phyloP scores from a whole-genome alignment of 768 basidiomycete genomes.

The Pholiota conissans region DNA sequence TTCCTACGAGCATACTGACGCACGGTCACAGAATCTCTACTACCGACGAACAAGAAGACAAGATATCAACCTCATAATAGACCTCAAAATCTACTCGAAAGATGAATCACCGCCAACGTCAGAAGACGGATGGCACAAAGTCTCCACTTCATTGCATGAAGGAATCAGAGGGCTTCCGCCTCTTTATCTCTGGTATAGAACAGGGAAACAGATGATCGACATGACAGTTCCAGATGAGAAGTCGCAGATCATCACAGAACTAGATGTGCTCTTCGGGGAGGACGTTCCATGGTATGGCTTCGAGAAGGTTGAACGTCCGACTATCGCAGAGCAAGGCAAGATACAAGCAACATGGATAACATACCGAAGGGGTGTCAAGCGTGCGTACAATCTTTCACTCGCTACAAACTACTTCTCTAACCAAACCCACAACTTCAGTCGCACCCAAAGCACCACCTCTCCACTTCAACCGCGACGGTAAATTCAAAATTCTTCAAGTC shows the following conservation, averaged over 20 bases:
- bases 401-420: constrained; percentile 1
- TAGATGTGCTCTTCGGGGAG: constrained; percentile 90
- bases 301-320: constrained; percentile 63
- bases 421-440: constrained; percentile 33
- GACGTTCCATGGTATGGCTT: constrained; percentile 87
- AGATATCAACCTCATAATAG: constrained; percentile 77
- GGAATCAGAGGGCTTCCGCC: constrained; percentile 59
- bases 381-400: constrained; percentile 38
- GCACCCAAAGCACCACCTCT: constrained; percentile 75
- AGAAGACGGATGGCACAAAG: constrained; percentile 62
- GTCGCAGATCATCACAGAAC: constrained; percentile 75
- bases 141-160: constrained; percentile 57
- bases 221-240: constrained; percentile 58
- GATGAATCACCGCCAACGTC: constrained; percentile 46
- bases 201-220: constrained; percentile 60
- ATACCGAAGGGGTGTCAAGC: constrained; percentile 70
- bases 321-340: constrained; percentile 43
- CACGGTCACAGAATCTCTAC: constrained; percentile 53
- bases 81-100: constrained; percentile 63
- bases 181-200: constrained; percentile 78
- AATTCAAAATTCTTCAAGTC: constrained; percentile 87
- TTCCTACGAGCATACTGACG: background rate
- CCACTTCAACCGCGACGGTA: constrained; percentile 81
- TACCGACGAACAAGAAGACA: constrained; percentile 85
- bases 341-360: constrained; percentile 63